Evolutionary conservation across 2,329 filamentous ascomycete species (phyloP).

Genomic region (Penicillium hordei): DNA sequence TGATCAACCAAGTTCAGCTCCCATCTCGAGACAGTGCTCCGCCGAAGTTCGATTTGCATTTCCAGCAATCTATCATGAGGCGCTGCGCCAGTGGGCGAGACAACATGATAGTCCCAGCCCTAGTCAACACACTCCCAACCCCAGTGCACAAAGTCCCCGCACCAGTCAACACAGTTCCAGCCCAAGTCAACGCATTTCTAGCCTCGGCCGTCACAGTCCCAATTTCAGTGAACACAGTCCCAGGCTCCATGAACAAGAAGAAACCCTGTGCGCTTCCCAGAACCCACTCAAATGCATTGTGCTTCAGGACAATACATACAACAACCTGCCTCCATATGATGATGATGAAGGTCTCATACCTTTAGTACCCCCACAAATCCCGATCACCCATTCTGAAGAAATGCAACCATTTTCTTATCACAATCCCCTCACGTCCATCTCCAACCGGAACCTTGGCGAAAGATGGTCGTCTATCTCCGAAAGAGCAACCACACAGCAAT

Average conservation of each 20-base stretch:
- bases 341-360: not conserved
- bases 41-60: slow-evolving; percentile 20
- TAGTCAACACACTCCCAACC: not conserved
- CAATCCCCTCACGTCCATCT: not conserved
- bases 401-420: not conserved
- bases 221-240: not conserved
- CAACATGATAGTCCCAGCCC: not conserved
- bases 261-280: not conserved
- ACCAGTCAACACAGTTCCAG: not conserved
- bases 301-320: not conserved
- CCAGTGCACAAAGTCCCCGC: no score
- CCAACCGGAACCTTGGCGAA: not conserved
- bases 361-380: not conserved
- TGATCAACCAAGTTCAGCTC: not conserved
- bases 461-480: not conserved
- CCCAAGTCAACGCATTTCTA: not conserved
- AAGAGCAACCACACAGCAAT: not conserved
- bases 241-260: not conserved
- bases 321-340: not conserved
- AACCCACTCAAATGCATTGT: not conserved
- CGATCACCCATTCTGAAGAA: not conserved
- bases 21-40: slow-evolving; percentile 10
- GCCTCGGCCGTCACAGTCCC: not conserved
- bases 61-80: slow-evolving; percentile 19
- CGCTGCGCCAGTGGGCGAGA: slow-evolving; percentile 19